These are phyloP conservation scores for Auriscalpium microsporum DNA, from an alignment of 768 basidiomycete species.

Conservation along the genomic window DNA sequence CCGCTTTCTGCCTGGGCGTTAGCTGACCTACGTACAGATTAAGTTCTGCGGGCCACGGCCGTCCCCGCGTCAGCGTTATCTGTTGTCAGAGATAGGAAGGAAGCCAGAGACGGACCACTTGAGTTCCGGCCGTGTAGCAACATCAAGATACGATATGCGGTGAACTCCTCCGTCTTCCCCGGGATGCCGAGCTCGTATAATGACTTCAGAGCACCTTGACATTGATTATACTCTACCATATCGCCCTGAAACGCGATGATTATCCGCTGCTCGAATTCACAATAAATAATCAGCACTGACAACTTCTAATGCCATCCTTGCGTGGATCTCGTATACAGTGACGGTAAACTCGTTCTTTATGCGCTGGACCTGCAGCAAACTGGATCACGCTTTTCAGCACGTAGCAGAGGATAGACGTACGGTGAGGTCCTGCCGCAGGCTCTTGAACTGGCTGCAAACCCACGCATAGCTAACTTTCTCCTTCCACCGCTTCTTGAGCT, in stretches of 20 bases:
- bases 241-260: conserved; percentile 52
- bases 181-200: conserved; percentile 91
- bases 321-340: conserved; percentile 96
- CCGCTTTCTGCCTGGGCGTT: conserved; percentile 82
- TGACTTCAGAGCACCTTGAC: conserved; percentile 81
- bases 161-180: conserved; percentile 91
- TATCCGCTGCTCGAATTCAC: not conserved
- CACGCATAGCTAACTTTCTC: conserved; percentile 72
- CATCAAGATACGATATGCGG: conserved; percentile 96
- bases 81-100: not conserved
- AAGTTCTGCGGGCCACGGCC: conserved; percentile 52
- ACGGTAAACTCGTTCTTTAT: conserved; percentile 99
- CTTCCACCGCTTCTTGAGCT: conserved; percentile 85
- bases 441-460: conserved; percentile 98
- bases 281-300: conserved; percentile 34
- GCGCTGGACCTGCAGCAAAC: conserved; percentile 72
- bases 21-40: conserved; percentile 97
- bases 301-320: conserved; percentile 90
- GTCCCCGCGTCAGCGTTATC: not conserved
- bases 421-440: conserved; percentile 92
- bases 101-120: conserved; percentile 55
- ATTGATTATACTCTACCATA: conserved; percentile 98
- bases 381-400: not conserved
- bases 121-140: conserved; percentile 88
- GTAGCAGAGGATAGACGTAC: conserved; percentile 41